Evolutionary conservation across 208 protist genomes (phyloP).

Genomic region (Endotrypanum monterogeii): DNA sequence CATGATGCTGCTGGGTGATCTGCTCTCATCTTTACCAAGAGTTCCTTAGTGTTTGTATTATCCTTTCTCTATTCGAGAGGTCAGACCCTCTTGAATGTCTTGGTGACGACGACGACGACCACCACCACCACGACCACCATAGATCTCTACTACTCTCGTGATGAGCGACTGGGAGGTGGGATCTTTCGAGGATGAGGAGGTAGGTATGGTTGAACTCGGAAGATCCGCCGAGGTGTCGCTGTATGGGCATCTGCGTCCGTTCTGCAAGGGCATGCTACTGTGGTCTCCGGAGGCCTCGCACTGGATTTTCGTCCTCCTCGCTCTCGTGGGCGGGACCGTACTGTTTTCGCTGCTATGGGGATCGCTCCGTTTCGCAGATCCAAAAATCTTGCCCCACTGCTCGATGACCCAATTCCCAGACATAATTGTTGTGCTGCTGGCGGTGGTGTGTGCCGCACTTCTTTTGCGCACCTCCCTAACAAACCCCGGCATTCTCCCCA

Average conservation of each 20-base stretch:
- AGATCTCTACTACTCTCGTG: not conserved
- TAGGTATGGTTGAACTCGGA: constrained; percentile 7
- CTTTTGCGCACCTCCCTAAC: constrained; percentile 28
- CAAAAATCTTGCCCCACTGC: constrained; percentile 11
- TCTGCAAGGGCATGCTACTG: constrained; percentile 18
- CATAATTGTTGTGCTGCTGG: constrained; percentile 15
- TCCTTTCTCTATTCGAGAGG: too few relatives aligned
- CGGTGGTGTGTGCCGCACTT: constrained; percentile 12
- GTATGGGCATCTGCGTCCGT: constrained; percentile 31
- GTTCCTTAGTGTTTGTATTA: not conserved
- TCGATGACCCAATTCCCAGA: constrained; percentile 33
- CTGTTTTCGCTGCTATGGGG: constrained; percentile 33
- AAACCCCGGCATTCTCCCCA: constrained; percentile 32
- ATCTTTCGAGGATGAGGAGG: constrained; percentile 29
- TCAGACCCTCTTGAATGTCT: not conserved
- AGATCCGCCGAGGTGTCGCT: constrained; percentile 15
- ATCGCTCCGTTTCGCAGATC: constrained; percentile 31
- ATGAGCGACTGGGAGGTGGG: constrained; percentile 38
- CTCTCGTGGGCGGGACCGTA: constrained; percentile 13
- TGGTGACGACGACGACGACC: not conserved
- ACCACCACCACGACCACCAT: not conserved
- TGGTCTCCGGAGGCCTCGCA: constrained; percentile 35
- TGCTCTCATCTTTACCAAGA: not conserved
- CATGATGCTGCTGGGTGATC: not conserved
- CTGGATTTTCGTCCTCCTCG: constrained; percentile 27